Conservation (phyloP, 306 rosid species). For the Pyrus bretschneideri region DNA sequence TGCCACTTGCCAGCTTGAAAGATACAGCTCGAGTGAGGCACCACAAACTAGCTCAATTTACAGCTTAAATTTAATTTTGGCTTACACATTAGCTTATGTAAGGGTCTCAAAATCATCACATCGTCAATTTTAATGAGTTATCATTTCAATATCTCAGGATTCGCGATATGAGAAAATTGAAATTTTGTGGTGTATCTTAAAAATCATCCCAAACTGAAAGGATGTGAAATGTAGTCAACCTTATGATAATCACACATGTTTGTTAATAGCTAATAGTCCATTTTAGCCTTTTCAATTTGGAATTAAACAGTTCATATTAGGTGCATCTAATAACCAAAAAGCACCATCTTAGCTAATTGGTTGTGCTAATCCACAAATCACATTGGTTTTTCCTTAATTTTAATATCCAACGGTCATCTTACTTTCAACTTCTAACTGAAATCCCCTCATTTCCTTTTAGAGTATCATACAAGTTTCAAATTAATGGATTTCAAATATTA, state of each 20-base stretch:
- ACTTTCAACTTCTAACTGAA: not conserved
- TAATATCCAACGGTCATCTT: not conserved
- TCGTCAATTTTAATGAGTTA: too few relatives aligned
- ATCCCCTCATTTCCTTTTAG: not conserved
- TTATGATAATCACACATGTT: not conserved
- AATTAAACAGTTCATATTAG: not conserved
- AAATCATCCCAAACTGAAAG: too few relatives aligned
- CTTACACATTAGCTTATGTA: too few relatives aligned
- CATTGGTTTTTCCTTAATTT: not conserved
- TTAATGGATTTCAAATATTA: not conserved
- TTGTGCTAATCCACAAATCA: not conserved
- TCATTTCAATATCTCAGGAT: too few relatives aligned
- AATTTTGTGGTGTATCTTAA: too few relatives aligned
- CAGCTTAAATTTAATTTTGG: not conserved
- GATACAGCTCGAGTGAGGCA: not conserved
- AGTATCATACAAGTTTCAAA: not conserved
- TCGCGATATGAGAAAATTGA: too few relatives aligned
- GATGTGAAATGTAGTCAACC: too few relatives aligned
- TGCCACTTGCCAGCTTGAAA: constrained; percentile 3
- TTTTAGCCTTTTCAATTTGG: not conserved
- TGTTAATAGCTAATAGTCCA: not conserved
- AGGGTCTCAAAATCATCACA: too few relatives aligned
- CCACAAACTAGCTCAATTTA: not conserved
- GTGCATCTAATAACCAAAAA: not conserved
- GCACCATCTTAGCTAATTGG: not conserved